These are phyloP conservation scores for Alternaria dauci DNA, from an alignment of 2,329 filamentous ascomycete genomes.

Conservation along the genomic window DNA sequence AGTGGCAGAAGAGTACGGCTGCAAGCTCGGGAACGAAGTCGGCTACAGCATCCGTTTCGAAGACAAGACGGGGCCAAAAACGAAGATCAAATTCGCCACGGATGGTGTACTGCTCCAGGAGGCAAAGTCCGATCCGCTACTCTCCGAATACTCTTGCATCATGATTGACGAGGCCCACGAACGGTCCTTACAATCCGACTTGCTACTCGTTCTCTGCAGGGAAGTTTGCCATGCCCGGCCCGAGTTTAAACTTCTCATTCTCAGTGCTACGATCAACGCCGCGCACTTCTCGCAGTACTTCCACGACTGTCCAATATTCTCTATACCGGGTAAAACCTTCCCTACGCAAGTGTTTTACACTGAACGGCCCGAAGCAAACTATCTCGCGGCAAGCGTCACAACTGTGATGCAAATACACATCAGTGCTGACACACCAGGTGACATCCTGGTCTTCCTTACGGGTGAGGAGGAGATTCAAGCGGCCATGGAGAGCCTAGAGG, in stretches of 20 bases:
- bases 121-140: constrained; percentile 87
- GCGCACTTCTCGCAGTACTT: constrained; percentile 68
- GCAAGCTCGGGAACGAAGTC: constrained; percentile 90
- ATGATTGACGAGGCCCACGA: constrained; percentile 99
- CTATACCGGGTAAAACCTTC: constrained; percentile 53
- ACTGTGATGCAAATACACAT: constrained; percentile 96
- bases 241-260: constrained; percentile 86
- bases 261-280: neutral
- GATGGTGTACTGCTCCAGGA: constrained; percentile 86
- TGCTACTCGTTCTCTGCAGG: constrained; percentile 86
- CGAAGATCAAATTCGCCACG: constrained; percentile 93
- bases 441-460: constrained; percentile 93
- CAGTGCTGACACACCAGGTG: constrained; percentile 72
- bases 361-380: constrained; percentile 84
- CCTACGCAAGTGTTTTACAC: neutral
- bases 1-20: constrained; percentile 90
- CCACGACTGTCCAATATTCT: constrained; percentile 91
- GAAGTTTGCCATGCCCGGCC: constrained; percentile 83
- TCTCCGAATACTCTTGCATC: constrained; percentile 82
- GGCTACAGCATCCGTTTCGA: constrained; percentile 97
- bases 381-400: constrained; percentile 87
- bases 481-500: constrained; percentile 81
- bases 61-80: constrained; percentile 84
- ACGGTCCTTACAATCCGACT: constrained; percentile 80
- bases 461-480: constrained; percentile 96